phyloP scores from a whole-genome alignment of 163 green algal species.

The Coccomyxa subellipsoidea region DNA sequence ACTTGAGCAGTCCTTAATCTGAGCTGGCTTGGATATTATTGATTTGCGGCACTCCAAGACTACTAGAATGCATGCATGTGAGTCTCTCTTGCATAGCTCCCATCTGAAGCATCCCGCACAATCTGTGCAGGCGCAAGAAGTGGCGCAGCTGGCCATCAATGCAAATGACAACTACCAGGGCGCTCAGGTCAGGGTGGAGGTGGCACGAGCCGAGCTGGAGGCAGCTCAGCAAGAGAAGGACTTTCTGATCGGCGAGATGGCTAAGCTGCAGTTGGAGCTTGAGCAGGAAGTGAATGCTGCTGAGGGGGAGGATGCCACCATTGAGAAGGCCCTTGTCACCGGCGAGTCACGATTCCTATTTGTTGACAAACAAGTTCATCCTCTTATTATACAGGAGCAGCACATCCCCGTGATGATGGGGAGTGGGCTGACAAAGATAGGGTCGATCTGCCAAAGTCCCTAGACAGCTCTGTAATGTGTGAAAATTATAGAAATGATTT shows the following conservation, averaged over 20 bases:
- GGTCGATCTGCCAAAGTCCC: no score
- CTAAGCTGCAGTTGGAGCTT: background rate
- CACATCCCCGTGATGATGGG: no score
- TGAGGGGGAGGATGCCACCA: background rate
- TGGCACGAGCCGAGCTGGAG: background rate
- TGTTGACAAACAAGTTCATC: no score
- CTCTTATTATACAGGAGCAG: no score
- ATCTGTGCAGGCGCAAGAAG: conserved; percentile 45
- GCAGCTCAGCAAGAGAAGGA: conserved; percentile 16
- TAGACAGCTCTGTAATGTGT: no score
- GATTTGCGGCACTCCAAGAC: background rate
- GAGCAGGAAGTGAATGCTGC: background rate
- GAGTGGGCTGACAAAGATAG: no score
- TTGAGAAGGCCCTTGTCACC: background rate
- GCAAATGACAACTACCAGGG: conserved; percentile 22
- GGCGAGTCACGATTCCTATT: background rate
- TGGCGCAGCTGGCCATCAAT: conserved; percentile 56
- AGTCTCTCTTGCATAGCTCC: background rate
- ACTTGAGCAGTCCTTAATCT: background rate
- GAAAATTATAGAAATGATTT: no score
- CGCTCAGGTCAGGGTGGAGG: background rate
- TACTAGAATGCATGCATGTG: background rate
- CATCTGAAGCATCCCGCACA: background rate
- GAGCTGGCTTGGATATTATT: background rate
- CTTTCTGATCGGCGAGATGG: background rate